Conservation (phyloP, 768 basidiomycete species). For the Pisolithus albus region DNA sequence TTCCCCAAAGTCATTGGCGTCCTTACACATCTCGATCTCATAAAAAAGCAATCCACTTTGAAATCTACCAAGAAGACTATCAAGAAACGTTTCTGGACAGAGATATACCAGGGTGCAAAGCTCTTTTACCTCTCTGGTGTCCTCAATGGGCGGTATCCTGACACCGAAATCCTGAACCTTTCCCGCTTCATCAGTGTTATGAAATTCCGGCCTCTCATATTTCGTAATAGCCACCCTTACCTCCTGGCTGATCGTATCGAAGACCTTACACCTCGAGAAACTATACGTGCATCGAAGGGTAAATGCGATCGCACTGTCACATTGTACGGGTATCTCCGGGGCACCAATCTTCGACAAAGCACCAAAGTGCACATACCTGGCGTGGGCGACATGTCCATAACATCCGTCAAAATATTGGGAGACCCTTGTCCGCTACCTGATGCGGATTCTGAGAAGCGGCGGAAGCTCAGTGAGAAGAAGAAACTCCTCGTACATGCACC, state of each 20-base stretch:
- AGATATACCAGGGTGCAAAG: constrained; percentile 98
- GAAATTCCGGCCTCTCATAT: constrained; percentile 96
- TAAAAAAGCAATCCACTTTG: constrained; percentile 84
- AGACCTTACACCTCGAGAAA: constrained; percentile 87
- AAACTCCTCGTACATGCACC: constrained; percentile 90
- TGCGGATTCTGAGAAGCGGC: constrained; percentile 79
- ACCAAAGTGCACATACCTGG: constrained; percentile 91
- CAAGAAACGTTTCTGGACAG: constrained; percentile 99
- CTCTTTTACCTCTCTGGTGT: constrained; percentile 97
- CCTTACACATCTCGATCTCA: constrained; percentile 92
- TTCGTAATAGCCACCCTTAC: constrained; percentile 93
- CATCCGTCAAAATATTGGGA: constrained; percentile 65
- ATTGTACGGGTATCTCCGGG: constrained; percentile 90
- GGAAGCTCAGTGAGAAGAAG: constrained; percentile 93
- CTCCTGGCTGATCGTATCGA: constrained; percentile 91
- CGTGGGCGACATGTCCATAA: constrained; percentile 81
- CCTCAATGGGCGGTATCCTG: constrained; percentile 95
- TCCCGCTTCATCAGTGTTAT: constrained; percentile 95
- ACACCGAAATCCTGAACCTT: constrained; percentile 92
- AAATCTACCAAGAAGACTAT: constrained; percentile 88
- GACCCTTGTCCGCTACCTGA: constrained; percentile 96
- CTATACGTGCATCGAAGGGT: constrained; percentile 67
- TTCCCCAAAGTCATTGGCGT: constrained; percentile 98
- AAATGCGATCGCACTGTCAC: constrained; percentile 94
- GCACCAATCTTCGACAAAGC: constrained; percentile 72